phyloP scores from a whole-genome alignment of 2,329 filamentous ascomycete species.

The Aspergillus arachidicola region DNA sequence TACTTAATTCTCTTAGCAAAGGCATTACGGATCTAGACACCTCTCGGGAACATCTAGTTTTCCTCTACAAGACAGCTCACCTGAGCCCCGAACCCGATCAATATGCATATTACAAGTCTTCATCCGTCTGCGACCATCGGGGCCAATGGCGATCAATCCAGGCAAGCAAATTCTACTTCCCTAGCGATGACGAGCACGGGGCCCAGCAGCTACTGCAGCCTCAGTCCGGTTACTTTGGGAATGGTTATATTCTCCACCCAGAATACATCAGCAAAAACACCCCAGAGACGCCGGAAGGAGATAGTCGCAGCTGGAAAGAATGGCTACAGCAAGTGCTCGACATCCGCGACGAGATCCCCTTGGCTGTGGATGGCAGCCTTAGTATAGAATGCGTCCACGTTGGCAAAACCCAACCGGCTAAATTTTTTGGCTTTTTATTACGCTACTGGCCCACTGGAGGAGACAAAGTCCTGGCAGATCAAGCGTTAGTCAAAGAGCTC shows the following conservation, averaged over 20 bases:
- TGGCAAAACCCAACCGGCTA: conserved; percentile 3
- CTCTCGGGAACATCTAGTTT: background rate
- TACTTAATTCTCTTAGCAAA: too few relatives aligned
- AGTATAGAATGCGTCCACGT: conserved; percentile 12
- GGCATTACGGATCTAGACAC: background rate
- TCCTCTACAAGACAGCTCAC: conserved; percentile 14
- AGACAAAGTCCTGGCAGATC: background rate
- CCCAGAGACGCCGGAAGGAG: conserved; percentile 25
- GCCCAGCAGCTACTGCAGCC: conserved; percentile 9
- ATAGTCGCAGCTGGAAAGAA: conserved; percentile 7
- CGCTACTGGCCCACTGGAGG: conserved; percentile 6
- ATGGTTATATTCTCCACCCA: background rate
- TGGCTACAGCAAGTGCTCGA: conserved; percentile 10
- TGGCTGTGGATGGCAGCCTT: background rate
- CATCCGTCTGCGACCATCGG: background rate
- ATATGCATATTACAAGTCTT: background rate
- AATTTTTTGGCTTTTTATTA: conserved; percentile 10
- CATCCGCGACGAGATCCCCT: conserved; percentile 6
- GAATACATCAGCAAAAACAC: conserved; percentile 1
- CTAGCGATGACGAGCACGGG: conserved; percentile 7
- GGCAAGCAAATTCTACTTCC: conserved; percentile 8
- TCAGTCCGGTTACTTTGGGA: background rate
- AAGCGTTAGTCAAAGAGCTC: background rate
- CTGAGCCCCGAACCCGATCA: conserved; percentile 6
- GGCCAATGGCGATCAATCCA: background rate